Conservation (phyloP, 169 alveolate species). For the Cystoisospora suis region DNA sequence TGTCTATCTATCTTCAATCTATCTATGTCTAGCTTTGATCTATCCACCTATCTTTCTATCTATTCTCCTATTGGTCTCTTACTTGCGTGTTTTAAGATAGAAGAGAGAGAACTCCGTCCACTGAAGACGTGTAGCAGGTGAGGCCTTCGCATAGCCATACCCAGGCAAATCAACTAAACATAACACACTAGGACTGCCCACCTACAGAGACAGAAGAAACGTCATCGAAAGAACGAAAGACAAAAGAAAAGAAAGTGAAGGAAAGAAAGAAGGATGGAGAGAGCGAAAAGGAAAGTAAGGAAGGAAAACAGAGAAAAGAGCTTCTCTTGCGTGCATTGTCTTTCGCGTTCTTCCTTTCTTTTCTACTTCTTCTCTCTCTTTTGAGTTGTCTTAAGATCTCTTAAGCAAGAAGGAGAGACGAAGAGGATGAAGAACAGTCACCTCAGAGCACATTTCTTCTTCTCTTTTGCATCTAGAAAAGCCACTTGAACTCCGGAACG, state of each 20-base stretch:
- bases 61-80: neutral
- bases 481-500: no score
- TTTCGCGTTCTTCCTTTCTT: no score
- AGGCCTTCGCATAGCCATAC: slow-evolving; percentile 69
- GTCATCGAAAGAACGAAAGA: neutral
- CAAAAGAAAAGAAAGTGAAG: neutral
- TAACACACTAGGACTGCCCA: slow-evolving; percentile 59
- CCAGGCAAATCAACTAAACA: slow-evolving; percentile 71
- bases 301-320: neutral
- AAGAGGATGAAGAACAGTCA: no score
- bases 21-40: no score
- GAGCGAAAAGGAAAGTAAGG: neutral
- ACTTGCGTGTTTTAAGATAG: slow-evolving; percentile 66
- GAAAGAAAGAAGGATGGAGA: neutral
- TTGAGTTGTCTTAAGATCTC: no score
- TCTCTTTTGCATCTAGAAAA: no score
- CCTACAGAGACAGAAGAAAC: slow-evolving; percentile 17
- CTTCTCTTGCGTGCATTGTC: no score
- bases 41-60: no score
- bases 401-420: no score
- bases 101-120: slow-evolving; percentile 68
- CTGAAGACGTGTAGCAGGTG: slow-evolving; percentile 57
- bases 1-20: no score
- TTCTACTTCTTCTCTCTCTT: no score
- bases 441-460: no score